phyloP scores from a whole-genome alignment of 805 yeast genomes.

The Starmera pachycereana region DNA sequence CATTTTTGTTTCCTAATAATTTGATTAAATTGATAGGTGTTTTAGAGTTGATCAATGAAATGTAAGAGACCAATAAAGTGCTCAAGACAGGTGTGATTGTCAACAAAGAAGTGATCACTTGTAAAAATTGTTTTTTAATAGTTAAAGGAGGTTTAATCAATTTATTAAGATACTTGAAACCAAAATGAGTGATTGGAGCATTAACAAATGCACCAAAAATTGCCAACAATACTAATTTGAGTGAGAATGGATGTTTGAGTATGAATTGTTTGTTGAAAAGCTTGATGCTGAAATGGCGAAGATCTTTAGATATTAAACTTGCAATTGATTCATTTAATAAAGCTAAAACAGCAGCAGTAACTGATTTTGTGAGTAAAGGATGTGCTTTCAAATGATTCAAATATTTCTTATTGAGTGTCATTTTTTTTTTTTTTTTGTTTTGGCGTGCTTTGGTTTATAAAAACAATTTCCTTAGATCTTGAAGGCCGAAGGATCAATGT shows the following conservation, averaged over 20 bases:
- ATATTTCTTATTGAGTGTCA: conserved; percentile 19
- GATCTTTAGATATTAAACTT: conserved; percentile 36
- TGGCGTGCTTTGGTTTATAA: too few relatives aligned
- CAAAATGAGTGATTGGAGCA: conserved; percentile 50
- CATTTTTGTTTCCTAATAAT: conserved; percentile 5
- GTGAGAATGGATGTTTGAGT: conserved; percentile 14
- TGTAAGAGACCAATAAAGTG: conserved; percentile 39
- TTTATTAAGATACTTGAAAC: conserved; percentile 35
- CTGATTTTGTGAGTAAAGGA: conserved; percentile 50
- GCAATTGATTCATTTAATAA: conserved; percentile 52
- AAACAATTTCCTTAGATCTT: background rate
- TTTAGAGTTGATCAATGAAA: conserved; percentile 36
- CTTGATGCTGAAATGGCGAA: too few relatives aligned
- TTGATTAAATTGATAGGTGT: conserved; percentile 2
- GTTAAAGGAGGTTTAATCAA: conserved; percentile 34
- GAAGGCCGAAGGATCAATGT: too few relatives aligned
- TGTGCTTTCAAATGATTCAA: conserved; percentile 29
- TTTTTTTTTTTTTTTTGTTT: too few relatives aligned
- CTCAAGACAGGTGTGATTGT: conserved; percentile 48
- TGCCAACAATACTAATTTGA: conserved; percentile 42
- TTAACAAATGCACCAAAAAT: conserved; percentile 42
- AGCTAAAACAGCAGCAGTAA: conserved; percentile 46
- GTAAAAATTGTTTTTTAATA: conserved; percentile 30
- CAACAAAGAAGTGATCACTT: conserved; percentile 38
- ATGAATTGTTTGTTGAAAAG: conserved; percentile 15